Evolutionary conservation across 768 basidiomycete species (phyloP), one percentile per base, ranked within the genome.

Genomic region (Fibroporia radiculosa): DNA sequence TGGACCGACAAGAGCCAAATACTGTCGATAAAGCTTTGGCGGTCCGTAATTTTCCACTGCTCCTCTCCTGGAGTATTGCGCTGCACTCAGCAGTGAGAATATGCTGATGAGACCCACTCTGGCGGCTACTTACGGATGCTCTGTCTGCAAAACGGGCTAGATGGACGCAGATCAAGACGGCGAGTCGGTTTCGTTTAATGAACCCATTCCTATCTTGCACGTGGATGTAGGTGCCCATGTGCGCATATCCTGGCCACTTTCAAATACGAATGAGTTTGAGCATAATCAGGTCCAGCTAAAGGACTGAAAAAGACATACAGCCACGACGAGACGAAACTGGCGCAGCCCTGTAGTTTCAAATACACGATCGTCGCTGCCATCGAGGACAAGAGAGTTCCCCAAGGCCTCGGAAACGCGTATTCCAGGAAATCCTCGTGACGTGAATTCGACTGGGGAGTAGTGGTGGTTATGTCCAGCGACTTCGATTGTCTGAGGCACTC

Each of bases 221-320:
- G 5, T 27, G 32, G 26, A 57, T 48, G 22, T 57, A 57, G 11
- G 19, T 42, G 22, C 53, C 56, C 12, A 20, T n/a, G 12, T 47
- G 16, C 16, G 33, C 16, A 27, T 57, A 57, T 6, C 56, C 56
- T 0, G 56, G 53, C 56, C 56, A 57, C 56, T 57, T 18, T 8
- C 16, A 7, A 6, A 25, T 13, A 36, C 2, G 28, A 10, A 16
- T 19, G 5, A 14, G n/a, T 5, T 8, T 32, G 32, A 24, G 6
- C 12, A 14, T 2, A 39, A 1, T n/a, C n/a, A n/a, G 3, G 8
- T 6, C 6, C 2, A 25, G 3, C 10, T 4, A 7, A 1, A 8
- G 1, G 16, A 16, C n/a, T 1, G n/a, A 16, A 16, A 28, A 6
- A 10, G 8, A 44, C 54, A 29, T 39, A 55, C 54, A n/a, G 33